Percentiles rank a stretch among this genome's conserved stretches.
Evolutionary conservation across 2,329 filamentous ascomycete genomes (phyloP).

Genomic region (Lomentospora prolificans): DNA sequence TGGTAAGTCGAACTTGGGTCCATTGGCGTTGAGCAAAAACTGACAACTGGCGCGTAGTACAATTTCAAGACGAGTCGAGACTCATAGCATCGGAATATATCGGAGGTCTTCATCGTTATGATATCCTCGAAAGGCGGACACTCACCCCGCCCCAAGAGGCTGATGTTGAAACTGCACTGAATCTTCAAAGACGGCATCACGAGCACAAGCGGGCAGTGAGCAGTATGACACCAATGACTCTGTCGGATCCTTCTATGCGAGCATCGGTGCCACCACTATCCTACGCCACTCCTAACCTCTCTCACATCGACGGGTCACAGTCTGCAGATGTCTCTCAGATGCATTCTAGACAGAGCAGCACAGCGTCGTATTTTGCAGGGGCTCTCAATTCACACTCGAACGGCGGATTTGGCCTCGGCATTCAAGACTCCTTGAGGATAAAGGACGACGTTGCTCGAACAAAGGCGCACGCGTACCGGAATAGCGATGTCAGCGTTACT

Average conservation of each 20-base stretch:
- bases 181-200: background rate
- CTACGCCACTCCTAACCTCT: background rate
- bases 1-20: conserved; percentile 29
- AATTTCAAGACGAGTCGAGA: conserved; percentile 81
- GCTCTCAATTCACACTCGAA: background rate
- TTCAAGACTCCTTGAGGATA: background rate
- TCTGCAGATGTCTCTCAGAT: background rate
- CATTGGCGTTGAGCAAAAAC: background rate
- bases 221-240: background rate
- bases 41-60: conserved; percentile 33
- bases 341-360: conserved; percentile 1
- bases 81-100: conserved; percentile 84
- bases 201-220: conserved; percentile 14
- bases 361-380: background rate
- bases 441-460: background rate
- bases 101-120: conserved; percentile 67
- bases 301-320: background rate
- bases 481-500: conserved; percentile 26
- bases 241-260: background rate
- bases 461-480: conserved; percentile 15
- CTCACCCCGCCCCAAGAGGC: background rate
- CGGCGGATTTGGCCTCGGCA: background rate
- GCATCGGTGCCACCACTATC: background rate
- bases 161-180: background rate
- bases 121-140: conserved; percentile 20